Evolutionary conservation across 176 grass and related monocot species (phyloP).

Genomic region (Eragrostis nindensis): DNA sequence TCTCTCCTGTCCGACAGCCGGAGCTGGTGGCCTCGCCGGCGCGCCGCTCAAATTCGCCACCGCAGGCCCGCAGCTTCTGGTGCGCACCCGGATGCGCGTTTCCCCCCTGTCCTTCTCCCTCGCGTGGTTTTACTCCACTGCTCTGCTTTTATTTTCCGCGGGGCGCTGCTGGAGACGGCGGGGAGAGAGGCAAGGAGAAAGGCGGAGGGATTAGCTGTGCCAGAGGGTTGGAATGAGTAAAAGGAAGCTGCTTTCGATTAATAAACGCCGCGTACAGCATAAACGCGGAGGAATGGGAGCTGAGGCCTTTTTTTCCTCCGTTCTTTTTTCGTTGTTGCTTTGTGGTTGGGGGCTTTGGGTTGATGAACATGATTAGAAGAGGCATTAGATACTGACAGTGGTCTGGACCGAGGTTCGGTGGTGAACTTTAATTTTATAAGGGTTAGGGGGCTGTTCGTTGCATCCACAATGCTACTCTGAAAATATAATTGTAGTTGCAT

Average conservation of each 20-base stretch:
- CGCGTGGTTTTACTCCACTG: constrained; percentile 37
- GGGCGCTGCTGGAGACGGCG: constrained; percentile 43
- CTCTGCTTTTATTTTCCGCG: constrained; percentile 28
- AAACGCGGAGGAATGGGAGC: constrained; percentile 13
- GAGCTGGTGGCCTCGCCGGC: constrained; percentile 6
- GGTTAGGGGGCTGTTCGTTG: not conserved
- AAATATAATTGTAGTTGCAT: not conserved
- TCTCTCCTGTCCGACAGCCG: not conserved
- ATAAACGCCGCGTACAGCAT: constrained; percentile 26
- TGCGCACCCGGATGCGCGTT: constrained; percentile 29
- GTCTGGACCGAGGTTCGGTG: not conserved
- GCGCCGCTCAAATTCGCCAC: constrained; percentile 37
- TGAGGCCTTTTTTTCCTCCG: not conserved
- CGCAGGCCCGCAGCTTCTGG: constrained; percentile 39
- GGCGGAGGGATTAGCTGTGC: constrained; percentile 63
- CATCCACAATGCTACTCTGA: not conserved
- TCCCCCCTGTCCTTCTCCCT: constrained; percentile 20
- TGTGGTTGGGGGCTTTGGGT: constrained; percentile 12
- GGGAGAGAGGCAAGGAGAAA: constrained; percentile 6
- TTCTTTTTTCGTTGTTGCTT: not conserved
- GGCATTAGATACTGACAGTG: constrained; percentile 27
- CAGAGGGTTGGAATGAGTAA: constrained; percentile 41
- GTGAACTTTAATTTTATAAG: not conserved
- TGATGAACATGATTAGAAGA: constrained; percentile 26
- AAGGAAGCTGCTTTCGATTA: constrained; percentile 52